Conservation (phyloP, 768 basidiomycete genomes). For the Stropharia rugosoannulata region DNA sequence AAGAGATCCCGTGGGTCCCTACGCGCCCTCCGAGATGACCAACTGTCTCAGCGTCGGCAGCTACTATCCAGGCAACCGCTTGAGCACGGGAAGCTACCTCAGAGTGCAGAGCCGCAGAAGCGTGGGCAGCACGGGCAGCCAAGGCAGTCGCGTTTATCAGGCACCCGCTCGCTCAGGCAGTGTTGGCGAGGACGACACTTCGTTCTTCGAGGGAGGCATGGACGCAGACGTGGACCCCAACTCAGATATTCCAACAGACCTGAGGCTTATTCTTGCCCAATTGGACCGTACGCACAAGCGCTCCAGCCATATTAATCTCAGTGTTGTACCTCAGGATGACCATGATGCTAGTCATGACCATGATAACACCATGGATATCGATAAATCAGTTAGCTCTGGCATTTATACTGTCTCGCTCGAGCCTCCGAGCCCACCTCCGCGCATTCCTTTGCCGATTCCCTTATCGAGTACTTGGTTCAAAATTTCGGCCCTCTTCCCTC, state of each 20-base stretch:
- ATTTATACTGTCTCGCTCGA: neutral
- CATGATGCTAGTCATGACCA: too few species aligned
- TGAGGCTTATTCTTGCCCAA: conserved; percentile 57
- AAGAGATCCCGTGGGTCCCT: neutral
- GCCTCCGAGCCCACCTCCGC: neutral
- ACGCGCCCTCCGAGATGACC: neutral
- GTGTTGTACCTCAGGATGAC: conserved; percentile 16
- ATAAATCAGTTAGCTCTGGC: neutral
- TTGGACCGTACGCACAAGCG: conserved; percentile 7
- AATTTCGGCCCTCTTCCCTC: conserved; percentile 74
- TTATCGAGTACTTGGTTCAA: conserved; percentile 71
- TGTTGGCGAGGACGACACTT: conserved; percentile 59
- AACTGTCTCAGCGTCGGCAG: neutral
- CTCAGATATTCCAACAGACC: conserved; percentile 80
- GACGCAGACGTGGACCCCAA: conserved; percentile 60
- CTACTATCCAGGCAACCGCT: neutral
- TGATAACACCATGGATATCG: neutral
- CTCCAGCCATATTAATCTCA: neutral
- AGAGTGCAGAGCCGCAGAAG: neutral
- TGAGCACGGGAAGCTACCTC: neutral
- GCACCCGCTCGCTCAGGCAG: conserved; percentile 67
- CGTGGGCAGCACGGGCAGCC: neutral
- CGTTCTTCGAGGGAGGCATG: conserved; percentile 40
- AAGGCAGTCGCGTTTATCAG: conserved; percentile 31
- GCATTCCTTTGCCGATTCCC: conserved; percentile 23